phyloP scores from a whole-genome alignment of 495 filamentous ascomycete genomes.

The Lentithecium fluviatile region DNA sequence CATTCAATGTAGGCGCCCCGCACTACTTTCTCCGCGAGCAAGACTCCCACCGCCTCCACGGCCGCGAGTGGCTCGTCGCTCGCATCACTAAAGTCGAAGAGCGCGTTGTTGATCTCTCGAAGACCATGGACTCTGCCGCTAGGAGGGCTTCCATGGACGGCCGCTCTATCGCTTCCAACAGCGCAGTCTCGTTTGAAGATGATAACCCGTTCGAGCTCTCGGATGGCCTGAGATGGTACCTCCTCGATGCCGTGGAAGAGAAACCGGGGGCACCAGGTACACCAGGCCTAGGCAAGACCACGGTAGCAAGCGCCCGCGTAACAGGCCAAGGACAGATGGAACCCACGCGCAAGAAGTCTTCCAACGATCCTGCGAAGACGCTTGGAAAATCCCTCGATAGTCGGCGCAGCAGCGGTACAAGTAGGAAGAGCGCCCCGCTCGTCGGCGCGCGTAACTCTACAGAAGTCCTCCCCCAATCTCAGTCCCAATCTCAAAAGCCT shows the following conservation, averaged over 20 bases:
- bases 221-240: conserved; percentile 93
- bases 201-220: conserved; percentile 98
- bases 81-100: conserved; percentile 91
- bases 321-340: conserved; percentile 75
- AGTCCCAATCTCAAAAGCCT: too few species aligned
- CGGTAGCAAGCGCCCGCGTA: conserved; percentile 83
- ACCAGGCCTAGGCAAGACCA: conserved; percentile 82
- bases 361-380: conserved; percentile 71
- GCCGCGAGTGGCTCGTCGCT: conserved; percentile 89
- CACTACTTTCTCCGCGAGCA: conserved; percentile 97
- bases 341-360: conserved; percentile 56
- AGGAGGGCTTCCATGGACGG: conserved; percentile 51
- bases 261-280: conserved; percentile 92
- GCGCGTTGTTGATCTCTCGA: conserved; percentile 88
- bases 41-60: conserved; percentile 77
- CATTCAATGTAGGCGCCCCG: conserved; percentile 94
- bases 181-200: conserved; percentile 64
- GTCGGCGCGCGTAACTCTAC: conserved; percentile 37
- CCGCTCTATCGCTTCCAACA: conserved; percentile 42
- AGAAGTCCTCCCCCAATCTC: conserved; percentile 26
- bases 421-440: conserved; percentile 58
- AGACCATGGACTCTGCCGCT: conserved; percentile 60
- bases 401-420: conserved; percentile 79
- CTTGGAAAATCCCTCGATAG: conserved; percentile 85
- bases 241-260: conserved; percentile 89